Evolutionary conservation across 768 basidiomycete species (phyloP), one percentile per base, ranked within the genome.

Genomic region (Hericium rajendrae): DNA sequence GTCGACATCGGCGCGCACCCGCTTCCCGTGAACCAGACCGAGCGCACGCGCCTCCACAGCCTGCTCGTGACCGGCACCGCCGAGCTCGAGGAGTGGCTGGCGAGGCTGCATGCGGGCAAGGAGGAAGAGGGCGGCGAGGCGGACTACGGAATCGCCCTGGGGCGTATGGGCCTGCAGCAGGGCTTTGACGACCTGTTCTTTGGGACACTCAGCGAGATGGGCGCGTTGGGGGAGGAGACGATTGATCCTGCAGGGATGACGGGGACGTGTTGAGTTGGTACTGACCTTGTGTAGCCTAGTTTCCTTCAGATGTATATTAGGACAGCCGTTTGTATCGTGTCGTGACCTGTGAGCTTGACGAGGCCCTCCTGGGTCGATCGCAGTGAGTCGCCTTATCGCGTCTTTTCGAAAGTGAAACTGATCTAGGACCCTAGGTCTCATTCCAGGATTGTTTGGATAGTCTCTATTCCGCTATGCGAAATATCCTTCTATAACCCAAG

Each of bases 31-130:
- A 87, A 73, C 57, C 84, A 85, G 63, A 91, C 89, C 4, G 89
- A 91, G 60, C 70, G 81, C 37, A 84, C 85, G 12, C 75, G 88
- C n/a, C 67, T 91, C 24, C 73, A 79, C 41, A 89, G 88, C 62
- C 64, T 91, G 51, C 72, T 91, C 32, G 70, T 87, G 3, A 73
- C 76, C 0, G 85, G 84, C 0, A 76, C 80, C 26, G 76, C 79
- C 11, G 72, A 68, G 9, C 65, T 91, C 48, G 88, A 90, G 62
- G 86, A 86, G 60, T 91, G 88, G 88, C 59, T 89, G 46, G 64
- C 71, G 4, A 65, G 64, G 28, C 64, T 68, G 53, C 69, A 61
- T 3, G 66, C 65, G 5, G 54, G 41, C 8, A 64, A 57, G 2
- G 65, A 67, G 54, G 68, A 68, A 20, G 43, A 46, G 43, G 62